These are phyloP conservation scores for Cadophora malorum DNA, from an alignment of 2,329 filamentous ascomycete species.

Conservation along the genomic window DNA sequence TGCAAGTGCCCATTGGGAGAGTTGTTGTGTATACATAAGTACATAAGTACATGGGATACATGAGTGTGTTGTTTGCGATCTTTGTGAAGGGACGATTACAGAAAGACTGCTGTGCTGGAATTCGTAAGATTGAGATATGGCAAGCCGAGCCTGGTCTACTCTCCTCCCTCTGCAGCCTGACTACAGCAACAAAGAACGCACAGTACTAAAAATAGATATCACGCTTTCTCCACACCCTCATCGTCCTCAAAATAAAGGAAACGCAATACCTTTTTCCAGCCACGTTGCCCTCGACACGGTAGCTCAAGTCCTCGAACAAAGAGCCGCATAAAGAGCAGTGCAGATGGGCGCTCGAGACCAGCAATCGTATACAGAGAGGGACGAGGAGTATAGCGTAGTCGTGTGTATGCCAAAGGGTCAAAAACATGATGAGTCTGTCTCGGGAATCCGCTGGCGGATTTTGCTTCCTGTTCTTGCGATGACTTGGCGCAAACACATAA, in stretches of 20 bases:
- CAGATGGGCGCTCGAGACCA: not conserved
- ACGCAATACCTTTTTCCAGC: conserved; percentile 11
- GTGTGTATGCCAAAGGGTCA: not conserved
- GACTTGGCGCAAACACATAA: conserved; percentile 3
- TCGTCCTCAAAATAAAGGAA: not conserved
- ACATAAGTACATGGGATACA: not conserved
- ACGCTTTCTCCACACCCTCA: not conserved
- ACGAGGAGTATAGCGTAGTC: not conserved
- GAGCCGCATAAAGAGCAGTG: not conserved
- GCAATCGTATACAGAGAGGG: not conserved
- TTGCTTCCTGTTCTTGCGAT: not conserved
- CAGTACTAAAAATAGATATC: not conserved
- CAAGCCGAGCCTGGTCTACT: not conserved
- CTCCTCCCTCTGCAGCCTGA: not conserved
- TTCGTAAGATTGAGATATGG: not conserved
- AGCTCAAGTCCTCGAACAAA: not conserved
- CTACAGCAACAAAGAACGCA: not conserved
- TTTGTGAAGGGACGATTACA: too few species aligned
- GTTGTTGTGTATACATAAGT: not conserved
- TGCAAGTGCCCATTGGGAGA: not conserved
- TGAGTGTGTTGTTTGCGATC: not conserved
- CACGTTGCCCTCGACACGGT: too few species aligned
- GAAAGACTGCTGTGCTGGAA: not conserved
- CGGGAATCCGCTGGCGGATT: not conserved
- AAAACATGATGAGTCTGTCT: not conserved